These are phyloP conservation scores for Metschnikowia borealis DNA, from an alignment of 805 yeast genomes.

Conservation along the genomic window DNA sequence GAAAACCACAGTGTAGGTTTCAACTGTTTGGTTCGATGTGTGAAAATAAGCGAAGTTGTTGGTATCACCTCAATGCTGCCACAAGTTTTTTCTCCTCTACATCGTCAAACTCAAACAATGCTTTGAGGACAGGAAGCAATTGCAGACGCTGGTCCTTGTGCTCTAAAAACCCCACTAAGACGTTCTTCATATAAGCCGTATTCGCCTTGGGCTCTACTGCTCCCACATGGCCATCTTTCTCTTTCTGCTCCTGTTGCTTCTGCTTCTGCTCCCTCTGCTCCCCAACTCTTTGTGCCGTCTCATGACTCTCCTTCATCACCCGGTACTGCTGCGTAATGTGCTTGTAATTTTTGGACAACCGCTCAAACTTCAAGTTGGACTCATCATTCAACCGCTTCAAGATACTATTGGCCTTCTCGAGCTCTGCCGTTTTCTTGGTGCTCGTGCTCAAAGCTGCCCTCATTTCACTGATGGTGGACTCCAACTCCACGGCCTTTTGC, in stretches of 20 bases:
- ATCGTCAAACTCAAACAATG: conserved; percentile 62
- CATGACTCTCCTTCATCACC: conserved; percentile 32
- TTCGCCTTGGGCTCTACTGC: conserved; percentile 30
- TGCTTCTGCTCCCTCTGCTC: conserved; percentile 12
- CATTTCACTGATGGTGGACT: conserved; percentile 38
- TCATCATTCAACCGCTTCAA: conserved; percentile 65
- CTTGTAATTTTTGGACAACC: conserved; percentile 68
- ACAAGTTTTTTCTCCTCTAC: conserved; percentile 74
- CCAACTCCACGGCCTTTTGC: conserved; percentile 20
- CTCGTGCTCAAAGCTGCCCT: conserved; percentile 50
- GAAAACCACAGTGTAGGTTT: background rate
- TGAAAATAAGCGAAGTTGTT: too few species aligned
- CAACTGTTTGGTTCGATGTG: too few species aligned
- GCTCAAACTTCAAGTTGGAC: conserved; percentile 58
- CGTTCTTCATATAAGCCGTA: conserved; percentile 81
- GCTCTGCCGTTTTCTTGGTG: conserved; percentile 50
- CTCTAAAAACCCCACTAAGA: conserved; percentile 84
- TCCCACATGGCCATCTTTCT: conserved; percentile 8
- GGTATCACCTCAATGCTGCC: conserved; percentile 42
- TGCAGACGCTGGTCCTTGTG: conserved; percentile 88
- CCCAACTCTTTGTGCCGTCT: background rate
- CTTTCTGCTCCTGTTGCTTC: background rate
- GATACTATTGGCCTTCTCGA: conserved; percentile 49
- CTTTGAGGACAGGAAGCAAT: conserved; percentile 79
- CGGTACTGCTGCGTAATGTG: conserved; percentile 56